Evolutionary conservation across 371 early-diverging fungal genomes (phyloP).

Genomic region (Mortierella sp.): DNA sequence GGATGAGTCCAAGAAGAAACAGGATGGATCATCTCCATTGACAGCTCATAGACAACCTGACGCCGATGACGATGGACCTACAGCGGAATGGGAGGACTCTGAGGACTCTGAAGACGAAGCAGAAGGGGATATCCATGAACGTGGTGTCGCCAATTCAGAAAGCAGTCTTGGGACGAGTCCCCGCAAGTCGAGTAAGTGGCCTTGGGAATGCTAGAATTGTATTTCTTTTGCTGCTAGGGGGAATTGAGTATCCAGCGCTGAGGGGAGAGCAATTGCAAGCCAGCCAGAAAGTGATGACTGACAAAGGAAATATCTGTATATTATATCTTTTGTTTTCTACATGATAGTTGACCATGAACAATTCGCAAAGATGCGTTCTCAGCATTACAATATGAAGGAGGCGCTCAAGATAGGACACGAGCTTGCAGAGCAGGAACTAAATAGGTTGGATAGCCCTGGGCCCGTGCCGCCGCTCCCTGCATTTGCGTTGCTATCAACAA

Average conservation of each 20-base stretch:
- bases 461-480: slow-evolving; percentile 37
- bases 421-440: slow-evolving; percentile 53
- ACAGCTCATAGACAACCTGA: slow-evolving; percentile 4
- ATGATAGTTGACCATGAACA: slow-evolving; percentile 59
- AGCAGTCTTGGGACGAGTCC: too few relatives aligned
- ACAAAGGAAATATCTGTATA: too few relatives aligned
- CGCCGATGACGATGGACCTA: slow-evolving; percentile 54
- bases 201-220: background rate
- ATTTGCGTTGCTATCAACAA: slow-evolving; percentile 23
- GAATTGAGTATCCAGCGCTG: too few relatives aligned
- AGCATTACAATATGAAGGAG: slow-evolving; percentile 88
- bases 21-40: slow-evolving; percentile 30
- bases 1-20: slow-evolving; percentile 39
- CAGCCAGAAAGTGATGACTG: too few relatives aligned
- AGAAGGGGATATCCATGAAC: slow-evolving; percentile 1
- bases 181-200: too few relatives aligned
- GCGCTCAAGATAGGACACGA: slow-evolving; percentile 63
- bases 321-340: too few relatives aligned
- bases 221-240: background rate
- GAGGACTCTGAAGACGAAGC: slow-evolving; percentile 22
- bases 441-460: slow-evolving; percentile 23
- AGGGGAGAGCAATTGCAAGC: too few relatives aligned
- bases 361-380: slow-evolving; percentile 77
- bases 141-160: too few relatives aligned
- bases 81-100: slow-evolving; percentile 30